A percentile compares a stretch with the other conserved stretches of the same genome.
phyloP scores from a whole-genome alignment of 106 monocot species.

The Alisma plantagoaquatica region DNA sequence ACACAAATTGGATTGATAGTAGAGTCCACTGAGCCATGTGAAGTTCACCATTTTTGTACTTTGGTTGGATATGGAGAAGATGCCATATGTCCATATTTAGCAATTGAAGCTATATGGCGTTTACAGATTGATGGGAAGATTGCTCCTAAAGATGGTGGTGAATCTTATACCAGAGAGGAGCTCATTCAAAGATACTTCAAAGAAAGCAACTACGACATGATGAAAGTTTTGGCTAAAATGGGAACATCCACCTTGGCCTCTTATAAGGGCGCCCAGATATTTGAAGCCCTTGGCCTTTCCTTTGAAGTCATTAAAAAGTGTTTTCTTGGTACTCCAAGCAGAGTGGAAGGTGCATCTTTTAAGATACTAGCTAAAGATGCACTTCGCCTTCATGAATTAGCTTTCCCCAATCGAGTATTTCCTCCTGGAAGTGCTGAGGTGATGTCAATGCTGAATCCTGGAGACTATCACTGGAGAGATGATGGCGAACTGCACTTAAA shows the following conservation, averaged over 20 bases:
- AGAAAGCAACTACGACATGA: constrained; percentile 79
- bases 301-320: constrained; percentile 74
- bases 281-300: constrained; percentile 87
- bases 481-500: constrained; percentile 88
- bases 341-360: constrained; percentile 84
- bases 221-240: constrained; percentile 99
- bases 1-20: constrained; percentile 75
- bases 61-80: constrained; percentile 89
- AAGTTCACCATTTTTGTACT: constrained; percentile 97
- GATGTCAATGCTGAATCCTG: constrained; percentile 71
- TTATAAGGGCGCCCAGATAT: constrained; percentile 95
- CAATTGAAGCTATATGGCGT: constrained; percentile 72
- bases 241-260: constrained; percentile 93
- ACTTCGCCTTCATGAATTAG: constrained; percentile 76
- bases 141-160: constrained; percentile 58
- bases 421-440: constrained; percentile 81
- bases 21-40: constrained; percentile 91
- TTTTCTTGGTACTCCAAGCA: constrained; percentile 84
- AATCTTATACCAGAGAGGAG: constrained; percentile 45
- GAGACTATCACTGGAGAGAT: constrained; percentile 95
- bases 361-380: constrained; percentile 79
- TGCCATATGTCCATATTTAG: constrained; percentile 90
- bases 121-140: constrained; percentile 88
- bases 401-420: constrained; percentile 53
- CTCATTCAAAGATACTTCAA: constrained; percentile 77